phyloP scores from a whole-genome alignment of 2,329 filamentous ascomycete genomes.

The Fulvia fulva region DNA sequence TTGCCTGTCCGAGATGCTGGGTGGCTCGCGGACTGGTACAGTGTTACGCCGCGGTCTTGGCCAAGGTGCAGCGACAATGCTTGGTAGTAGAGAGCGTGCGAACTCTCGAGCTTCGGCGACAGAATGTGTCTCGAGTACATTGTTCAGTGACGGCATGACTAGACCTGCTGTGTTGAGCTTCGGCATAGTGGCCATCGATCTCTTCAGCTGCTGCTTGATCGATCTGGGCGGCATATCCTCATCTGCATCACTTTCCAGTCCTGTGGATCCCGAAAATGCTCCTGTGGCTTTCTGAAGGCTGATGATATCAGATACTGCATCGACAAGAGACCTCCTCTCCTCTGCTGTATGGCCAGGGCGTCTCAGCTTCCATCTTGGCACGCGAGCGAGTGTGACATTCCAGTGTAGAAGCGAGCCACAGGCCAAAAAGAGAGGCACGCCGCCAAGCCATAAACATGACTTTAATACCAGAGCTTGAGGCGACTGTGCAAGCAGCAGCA shows the following conservation, averaged over 20 bases:
- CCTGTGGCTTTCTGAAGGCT: constrained; percentile 30
- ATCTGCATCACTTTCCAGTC: constrained; percentile 45
- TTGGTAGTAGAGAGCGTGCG: constrained; percentile 1
- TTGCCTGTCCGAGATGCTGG: not conserved
- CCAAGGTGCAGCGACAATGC: constrained; percentile 4
- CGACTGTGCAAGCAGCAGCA: constrained; percentile 71
- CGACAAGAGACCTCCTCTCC: constrained; percentile 42
- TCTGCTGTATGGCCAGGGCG: constrained; percentile 48
- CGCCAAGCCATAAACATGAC: constrained; percentile 54
- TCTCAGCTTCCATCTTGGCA: constrained; percentile 86
- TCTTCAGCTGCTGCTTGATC: constrained; percentile 19
- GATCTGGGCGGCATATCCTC: constrained; percentile 36
- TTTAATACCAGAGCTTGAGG: constrained; percentile 45
- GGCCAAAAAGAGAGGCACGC: constrained; percentile 67
- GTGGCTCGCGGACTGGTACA: constrained; percentile 18
- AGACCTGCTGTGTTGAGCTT: constrained; percentile 20
- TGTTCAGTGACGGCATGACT: constrained; percentile 14
- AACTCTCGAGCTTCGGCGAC: constrained; percentile 20
- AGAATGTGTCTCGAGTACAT: constrained; percentile 19
- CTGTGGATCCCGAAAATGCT: constrained; percentile 23
- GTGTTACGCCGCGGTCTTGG: constrained; percentile 24
- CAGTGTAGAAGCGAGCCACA: constrained; percentile 73
- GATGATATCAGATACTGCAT: constrained; percentile 37
- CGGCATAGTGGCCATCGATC: constrained; percentile 13
- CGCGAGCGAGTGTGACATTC: constrained; percentile 79